Base-by-base conservation (phyloP, 768 basidiomycete species). In the Lanmaoa pseudosensibilis region DNA sequence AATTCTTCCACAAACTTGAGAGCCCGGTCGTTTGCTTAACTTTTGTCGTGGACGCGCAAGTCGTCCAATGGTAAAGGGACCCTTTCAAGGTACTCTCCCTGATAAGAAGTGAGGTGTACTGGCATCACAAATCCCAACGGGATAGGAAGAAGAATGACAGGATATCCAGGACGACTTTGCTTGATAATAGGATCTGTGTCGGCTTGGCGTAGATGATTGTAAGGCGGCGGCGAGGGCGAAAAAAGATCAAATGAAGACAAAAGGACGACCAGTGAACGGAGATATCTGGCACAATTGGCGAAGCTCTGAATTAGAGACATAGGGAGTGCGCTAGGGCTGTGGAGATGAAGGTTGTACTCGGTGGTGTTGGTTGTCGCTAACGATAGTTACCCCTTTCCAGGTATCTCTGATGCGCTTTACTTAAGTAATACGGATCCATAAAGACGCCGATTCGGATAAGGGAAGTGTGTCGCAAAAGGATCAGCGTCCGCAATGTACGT, bases 141-240 rank as follows among this genome's bases (percentile, higher is more conserved):
- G 38, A 59, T 27, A 27, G 48, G 47, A 18, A 34, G 54, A 30
- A 60, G 36, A 37, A 56, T 12, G 18, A 54, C 30, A 10, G 16
- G 9, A n/a, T 52, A 34, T 27, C 51, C 33, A 3, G 23, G 23
- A 16, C 13, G 5, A 2, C 23, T 7, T 37, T 49, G 16, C 13
- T 46, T 38, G 6, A 30, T 21, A 15, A 25, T 16, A 13, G 30
- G 16, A 33, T 52, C 23, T 16, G 38, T 19, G 19, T 30, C 19
- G 18, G 15, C 33, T 43, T 38, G 25, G 12, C 19, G 27, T 36
- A 19, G 40, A 43, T 55, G 46, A 38, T 55, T 25, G 18, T 2
- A 33, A 48, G 21, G 16, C 5, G 10, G 52, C 9, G 21, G 27
- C 8, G 33, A n/a, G 15, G 53, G 52, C 19, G 36, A 13, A n/a